phyloP scores from a whole-genome alignment of 1,284 basidiomycete genomes.

The Pholiota adiposa region DNA sequence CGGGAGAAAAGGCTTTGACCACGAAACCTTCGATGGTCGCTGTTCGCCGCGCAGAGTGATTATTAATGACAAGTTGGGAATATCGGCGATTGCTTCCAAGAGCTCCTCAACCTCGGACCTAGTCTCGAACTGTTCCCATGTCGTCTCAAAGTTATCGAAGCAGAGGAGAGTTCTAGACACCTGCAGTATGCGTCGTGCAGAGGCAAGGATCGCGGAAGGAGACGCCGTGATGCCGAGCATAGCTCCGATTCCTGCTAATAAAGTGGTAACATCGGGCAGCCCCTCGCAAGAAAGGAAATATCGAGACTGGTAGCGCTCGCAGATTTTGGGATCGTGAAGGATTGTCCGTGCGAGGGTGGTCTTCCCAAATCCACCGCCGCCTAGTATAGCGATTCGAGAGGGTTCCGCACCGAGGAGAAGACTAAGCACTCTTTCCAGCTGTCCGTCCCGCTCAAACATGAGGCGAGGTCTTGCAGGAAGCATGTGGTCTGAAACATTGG shows the following conservation, averaged over 20 bases:
- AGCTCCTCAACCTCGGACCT: not conserved
- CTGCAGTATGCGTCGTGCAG: not conserved
- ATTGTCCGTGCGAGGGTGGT: not conserved
- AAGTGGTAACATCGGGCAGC: not conserved
- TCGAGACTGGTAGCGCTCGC: not conserved
- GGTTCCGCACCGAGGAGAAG: not conserved
- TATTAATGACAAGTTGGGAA: not conserved
- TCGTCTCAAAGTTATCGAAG: slow-evolving; percentile 3
- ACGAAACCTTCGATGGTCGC: not conserved
- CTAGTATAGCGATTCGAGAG: not conserved
- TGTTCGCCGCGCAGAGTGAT: not conserved
- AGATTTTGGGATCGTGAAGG: not conserved
- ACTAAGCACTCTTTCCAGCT: not conserved
- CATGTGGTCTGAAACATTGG: not conserved
- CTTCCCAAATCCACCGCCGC: not conserved
- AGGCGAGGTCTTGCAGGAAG: not conserved
- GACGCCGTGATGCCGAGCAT: not conserved
- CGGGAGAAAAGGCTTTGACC: not conserved
- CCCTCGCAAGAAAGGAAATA: not conserved
- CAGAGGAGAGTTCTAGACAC: not conserved
- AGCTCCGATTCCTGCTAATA: not conserved
- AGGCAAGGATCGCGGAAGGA: not conserved
- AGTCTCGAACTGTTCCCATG: not conserved
- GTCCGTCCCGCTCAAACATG: not conserved
- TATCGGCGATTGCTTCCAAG: not conserved